Conservation (phyloP, 345 rosid species). For the Populus simonii region DNA sequence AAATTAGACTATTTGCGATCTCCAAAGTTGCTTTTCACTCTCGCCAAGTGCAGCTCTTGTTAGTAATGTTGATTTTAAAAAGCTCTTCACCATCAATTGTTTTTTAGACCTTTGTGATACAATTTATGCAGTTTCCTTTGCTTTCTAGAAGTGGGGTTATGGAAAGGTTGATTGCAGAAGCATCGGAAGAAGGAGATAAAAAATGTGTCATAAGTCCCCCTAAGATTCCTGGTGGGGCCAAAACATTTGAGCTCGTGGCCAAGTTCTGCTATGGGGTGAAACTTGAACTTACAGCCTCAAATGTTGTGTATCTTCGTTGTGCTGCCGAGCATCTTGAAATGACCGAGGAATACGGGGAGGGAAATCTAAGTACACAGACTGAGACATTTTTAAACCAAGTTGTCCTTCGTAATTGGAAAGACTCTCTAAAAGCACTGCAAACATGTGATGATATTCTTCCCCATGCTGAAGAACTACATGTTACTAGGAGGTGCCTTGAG, state of each 20-base stretch:
- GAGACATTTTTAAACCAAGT: constrained; percentile 87
- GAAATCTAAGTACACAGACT: constrained; percentile 68
- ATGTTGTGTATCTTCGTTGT: constrained; percentile 74
- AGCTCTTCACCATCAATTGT: neutral
- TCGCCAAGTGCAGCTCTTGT: neutral
- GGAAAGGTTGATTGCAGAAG: constrained; percentile 84
- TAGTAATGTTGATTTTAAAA: neutral
- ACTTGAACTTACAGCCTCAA: constrained; percentile 86
- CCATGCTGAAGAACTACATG: constrained; percentile 64
- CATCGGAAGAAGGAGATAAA: constrained; percentile 67
- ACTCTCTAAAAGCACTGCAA: constrained; percentile 74
- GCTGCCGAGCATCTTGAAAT: constrained; percentile 87
- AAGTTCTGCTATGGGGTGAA: constrained; percentile 99
- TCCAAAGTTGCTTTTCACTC: neutral
- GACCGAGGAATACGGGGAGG: constrained; percentile 96
- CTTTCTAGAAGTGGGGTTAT: constrained; percentile 91
- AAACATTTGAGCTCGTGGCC: constrained; percentile 89
- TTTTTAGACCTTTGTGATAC: constrained; percentile 15
- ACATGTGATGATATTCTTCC: constrained; percentile 68
- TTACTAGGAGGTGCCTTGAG: constrained; percentile 74
- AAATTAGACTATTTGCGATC: neutral
- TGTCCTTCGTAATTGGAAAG: constrained; percentile 87
- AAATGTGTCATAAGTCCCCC: constrained; percentile 56
- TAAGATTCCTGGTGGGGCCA: constrained; percentile 80
- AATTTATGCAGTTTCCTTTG: constrained; percentile 74